Evolutionary conservation across 192 early-diverging fungal species (phyloP).

Genomic region (Phlyctochytrium planicorne): DNA sequence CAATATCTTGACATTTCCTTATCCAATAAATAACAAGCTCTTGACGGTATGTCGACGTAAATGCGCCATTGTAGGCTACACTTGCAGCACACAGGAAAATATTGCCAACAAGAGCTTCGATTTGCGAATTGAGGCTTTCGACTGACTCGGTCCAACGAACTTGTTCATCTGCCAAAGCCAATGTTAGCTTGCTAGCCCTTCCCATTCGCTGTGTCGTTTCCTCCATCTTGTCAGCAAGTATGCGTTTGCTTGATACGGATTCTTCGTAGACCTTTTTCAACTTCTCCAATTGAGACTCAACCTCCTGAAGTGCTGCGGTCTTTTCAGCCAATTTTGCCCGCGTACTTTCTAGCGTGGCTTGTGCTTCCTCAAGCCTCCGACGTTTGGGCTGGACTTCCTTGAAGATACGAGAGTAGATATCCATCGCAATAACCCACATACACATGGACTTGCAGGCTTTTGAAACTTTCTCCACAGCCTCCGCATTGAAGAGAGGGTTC

Average conservation of each 20-base stretch:
- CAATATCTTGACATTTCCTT: slow-evolving; percentile 46
- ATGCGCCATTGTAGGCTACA: slow-evolving; percentile 60
- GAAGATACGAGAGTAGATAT: slow-evolving; percentile 57
- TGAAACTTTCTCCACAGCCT: slow-evolving; percentile 54
- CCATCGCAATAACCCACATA: slow-evolving; percentile 67
- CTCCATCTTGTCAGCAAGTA: slow-evolving; percentile 62
- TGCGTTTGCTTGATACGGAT: slow-evolving; percentile 50
- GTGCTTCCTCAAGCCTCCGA: slow-evolving; percentile 56
- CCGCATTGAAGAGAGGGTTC: slow-evolving; percentile 55
- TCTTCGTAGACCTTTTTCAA: slow-evolving; percentile 57
- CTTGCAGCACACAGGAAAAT: slow-evolving; percentile 56
- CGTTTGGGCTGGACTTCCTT: slow-evolving; percentile 57
- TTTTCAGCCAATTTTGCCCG: slow-evolving; percentile 58
- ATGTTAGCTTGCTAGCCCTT: slow-evolving; percentile 56
- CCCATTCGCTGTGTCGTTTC: slow-evolving; percentile 56
- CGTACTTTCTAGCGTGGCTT: slow-evolving; percentile 48
- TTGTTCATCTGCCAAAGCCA: slow-evolving; percentile 62
- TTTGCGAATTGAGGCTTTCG: slow-evolving; percentile 44
- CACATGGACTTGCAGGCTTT: slow-evolving; percentile 60
- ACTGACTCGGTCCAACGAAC: slow-evolving; percentile 61
- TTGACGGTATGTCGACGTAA: slow-evolving; percentile 51
- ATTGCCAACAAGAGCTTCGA: slow-evolving; percentile 55
- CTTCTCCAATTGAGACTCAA: slow-evolving; percentile 56
- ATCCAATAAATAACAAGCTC: slow-evolving; percentile 51
- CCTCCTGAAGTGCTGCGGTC: slow-evolving; percentile 53